These are phyloP conservation scores for Silene noctiflora DNA, from an alignment of 179 eudicot species.

Conservation along the genomic window DNA sequence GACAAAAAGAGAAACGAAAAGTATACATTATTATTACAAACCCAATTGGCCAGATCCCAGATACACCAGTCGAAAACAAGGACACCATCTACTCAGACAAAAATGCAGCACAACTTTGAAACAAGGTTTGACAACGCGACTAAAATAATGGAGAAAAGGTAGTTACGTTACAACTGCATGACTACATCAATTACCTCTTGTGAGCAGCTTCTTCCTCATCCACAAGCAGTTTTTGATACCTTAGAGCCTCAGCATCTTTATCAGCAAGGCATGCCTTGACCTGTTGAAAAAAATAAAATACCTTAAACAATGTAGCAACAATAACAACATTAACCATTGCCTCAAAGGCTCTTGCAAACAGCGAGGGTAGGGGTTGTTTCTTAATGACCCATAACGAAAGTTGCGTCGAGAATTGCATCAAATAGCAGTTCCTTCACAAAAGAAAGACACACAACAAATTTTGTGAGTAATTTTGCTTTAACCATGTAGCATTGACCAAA, in stretches of 20 bases:
- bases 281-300: conserved; percentile 30
- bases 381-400: background rate
- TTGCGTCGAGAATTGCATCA: background rate
- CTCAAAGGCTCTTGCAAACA: background rate
- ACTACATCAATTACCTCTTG: conserved; percentile 51
- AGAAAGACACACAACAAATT: background rate
- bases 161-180: conserved; percentile 6
- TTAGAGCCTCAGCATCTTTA: conserved; percentile 93
- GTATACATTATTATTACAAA: background rate
- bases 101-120: background rate
- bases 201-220: conserved; percentile 99
- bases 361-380: background rate
- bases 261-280: conserved; percentile 92
- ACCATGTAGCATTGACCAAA: background rate
- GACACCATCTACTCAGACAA: background rate
- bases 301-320: background rate
- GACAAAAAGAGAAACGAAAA: background rate
- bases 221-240: conserved; percentile 88
- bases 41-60: background rate
- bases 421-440: background rate
- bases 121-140: background rate
- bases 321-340: background rate
- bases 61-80: background rate
- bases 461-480: background rate
- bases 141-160: background rate